Conservation (phyloP, 768 basidiomycete species). For the Multifurca ochricompacta region DNA sequence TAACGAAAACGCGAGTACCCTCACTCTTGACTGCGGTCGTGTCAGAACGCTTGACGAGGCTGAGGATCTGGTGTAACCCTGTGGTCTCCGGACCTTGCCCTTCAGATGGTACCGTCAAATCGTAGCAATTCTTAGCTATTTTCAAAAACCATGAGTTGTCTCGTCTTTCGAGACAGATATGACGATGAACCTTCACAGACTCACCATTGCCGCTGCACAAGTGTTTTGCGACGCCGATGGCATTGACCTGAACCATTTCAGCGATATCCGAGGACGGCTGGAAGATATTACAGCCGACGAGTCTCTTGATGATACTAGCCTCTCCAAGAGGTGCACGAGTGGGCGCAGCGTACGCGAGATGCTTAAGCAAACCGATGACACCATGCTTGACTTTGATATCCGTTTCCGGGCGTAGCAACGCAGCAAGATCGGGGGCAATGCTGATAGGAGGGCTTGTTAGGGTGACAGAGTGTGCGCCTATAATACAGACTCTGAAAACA, state of each 20-base stretch:
- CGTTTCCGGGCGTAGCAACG: constrained; percentile 48
- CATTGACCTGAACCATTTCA: constrained; percentile 79
- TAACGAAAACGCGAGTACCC: constrained; percentile 82
- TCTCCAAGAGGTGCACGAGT: constrained; percentile 56
- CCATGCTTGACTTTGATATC: constrained; percentile 88
- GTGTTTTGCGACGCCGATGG: constrained; percentile 85
- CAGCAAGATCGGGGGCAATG: constrained; percentile 56
- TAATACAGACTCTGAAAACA: neutral
- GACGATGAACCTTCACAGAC: constrained; percentile 21
- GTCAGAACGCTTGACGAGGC: constrained; percentile 70
- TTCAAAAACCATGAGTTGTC: neutral
- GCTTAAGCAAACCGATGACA: constrained; percentile 77
- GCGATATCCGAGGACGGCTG: constrained; percentile 70
- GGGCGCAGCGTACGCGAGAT: constrained; percentile 57
- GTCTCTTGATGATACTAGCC: constrained; percentile 52
- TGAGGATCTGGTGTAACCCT: constrained; percentile 62
- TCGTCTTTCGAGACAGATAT: neutral
- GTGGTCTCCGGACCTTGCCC: constrained; percentile 31
- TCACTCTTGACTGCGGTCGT: constrained; percentile 81
- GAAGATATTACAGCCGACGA: constrained; percentile 62
- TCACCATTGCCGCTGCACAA: constrained; percentile 70
- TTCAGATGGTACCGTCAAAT: constrained; percentile 42
- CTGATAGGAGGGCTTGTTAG: constrained; percentile 46
- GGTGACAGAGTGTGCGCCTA: constrained; percentile 52
- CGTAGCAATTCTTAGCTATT: constrained; percentile 39